Conservation (phyloP, 2,329 filamentous ascomycete species). For the Stagonosporopsis chrysanthemi region DNA sequence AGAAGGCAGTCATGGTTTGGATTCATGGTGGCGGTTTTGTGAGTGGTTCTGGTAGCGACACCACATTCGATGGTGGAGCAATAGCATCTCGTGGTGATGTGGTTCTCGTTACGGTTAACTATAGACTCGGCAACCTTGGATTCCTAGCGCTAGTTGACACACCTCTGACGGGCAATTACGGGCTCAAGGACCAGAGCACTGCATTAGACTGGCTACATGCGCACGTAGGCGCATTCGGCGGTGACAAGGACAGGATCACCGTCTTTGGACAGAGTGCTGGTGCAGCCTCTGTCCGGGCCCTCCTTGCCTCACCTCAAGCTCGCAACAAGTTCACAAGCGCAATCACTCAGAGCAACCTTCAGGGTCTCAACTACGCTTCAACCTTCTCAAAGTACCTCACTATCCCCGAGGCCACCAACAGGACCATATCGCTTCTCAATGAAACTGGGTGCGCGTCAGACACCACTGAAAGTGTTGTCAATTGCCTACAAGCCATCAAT, state of each 20-base stretch:
- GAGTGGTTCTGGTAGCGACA: slow-evolving; percentile 53
- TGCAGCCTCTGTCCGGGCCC: slow-evolving; percentile 53
- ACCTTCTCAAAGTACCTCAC: slow-evolving; percentile 36
- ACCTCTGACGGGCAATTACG: slow-evolving; percentile 58
- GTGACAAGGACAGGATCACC: slow-evolving; percentile 46
- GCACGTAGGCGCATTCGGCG: slow-evolving; percentile 50
- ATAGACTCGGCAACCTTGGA: slow-evolving; percentile 49
- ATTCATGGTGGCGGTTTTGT: slow-evolving; percentile 56
- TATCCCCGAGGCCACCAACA: slow-evolving; percentile 31
- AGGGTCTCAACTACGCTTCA: slow-evolving; percentile 30
- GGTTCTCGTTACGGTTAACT: slow-evolving; percentile 55
- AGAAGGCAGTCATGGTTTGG: slow-evolving; percentile 58
- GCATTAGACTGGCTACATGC: slow-evolving; percentile 59
- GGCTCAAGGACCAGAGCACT: slow-evolving; percentile 59
- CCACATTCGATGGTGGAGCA: slow-evolving; percentile 57
- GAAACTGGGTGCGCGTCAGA: slow-evolving; percentile 34
- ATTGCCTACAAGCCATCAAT: slow-evolving; percentile 36
- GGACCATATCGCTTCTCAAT: slow-evolving; percentile 31
- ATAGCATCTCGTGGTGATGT: slow-evolving; percentile 57
- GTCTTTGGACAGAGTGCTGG: slow-evolving; percentile 51
- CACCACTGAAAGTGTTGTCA: slow-evolving; percentile 19
- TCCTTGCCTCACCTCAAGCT: slow-evolving; percentile 59
- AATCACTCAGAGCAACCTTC: slow-evolving; percentile 47
- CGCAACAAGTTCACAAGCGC: slow-evolving; percentile 59
- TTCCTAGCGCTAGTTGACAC: slow-evolving; percentile 51